A percentile compares a stretch with the other conserved stretches of the same genome.
These are phyloP conservation scores for Penicillium herquei DNA, from an alignment of 495 filamentous ascomycete genomes.

Conservation along the genomic window DNA sequence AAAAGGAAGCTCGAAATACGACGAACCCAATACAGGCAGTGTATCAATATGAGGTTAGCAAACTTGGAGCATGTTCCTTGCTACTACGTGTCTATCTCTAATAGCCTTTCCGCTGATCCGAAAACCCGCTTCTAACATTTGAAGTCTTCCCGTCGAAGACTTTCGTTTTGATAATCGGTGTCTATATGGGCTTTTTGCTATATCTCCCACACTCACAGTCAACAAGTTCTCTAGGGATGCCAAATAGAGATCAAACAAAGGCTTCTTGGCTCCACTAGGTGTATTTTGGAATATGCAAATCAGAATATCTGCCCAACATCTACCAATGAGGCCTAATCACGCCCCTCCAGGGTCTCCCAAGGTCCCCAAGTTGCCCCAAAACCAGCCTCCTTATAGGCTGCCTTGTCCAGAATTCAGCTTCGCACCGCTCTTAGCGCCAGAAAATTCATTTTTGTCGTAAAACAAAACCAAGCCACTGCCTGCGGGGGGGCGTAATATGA, in stretches of 20 bases:
- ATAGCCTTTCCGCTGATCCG: neutral
- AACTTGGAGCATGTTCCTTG: neutral
- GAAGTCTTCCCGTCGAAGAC: neutral
- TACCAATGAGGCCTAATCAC: slow-evolving; percentile 19
- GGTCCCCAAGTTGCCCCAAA: slow-evolving; percentile 22
- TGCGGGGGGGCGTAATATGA: slow-evolving; percentile 1
- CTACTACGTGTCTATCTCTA: neutral
- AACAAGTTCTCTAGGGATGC: neutral
- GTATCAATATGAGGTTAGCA: neutral
- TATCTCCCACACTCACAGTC: neutral
- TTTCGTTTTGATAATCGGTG: neutral
- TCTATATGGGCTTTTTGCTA: slow-evolving; percentile 8
- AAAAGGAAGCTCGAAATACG: neutral
- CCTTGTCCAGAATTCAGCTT: slow-evolving; percentile 6
- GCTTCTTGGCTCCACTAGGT: slow-evolving; percentile 1
- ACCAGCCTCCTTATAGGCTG: slow-evolving; percentile 23
- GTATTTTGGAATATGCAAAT: neutral
- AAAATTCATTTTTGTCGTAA: slow-evolving; percentile 13
- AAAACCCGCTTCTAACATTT: neutral
- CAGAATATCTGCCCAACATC: neutral
- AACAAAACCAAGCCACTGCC: neutral
- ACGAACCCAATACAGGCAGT: neutral
- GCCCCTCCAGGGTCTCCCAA: slow-evolving; percentile 22
- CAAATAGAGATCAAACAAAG: slow-evolving; percentile 1
- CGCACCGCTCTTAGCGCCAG: slow-evolving; percentile 26